Conservation (phyloP, 495 filamentous ascomycete genomes). For the Neurospora pannonica region DNA sequence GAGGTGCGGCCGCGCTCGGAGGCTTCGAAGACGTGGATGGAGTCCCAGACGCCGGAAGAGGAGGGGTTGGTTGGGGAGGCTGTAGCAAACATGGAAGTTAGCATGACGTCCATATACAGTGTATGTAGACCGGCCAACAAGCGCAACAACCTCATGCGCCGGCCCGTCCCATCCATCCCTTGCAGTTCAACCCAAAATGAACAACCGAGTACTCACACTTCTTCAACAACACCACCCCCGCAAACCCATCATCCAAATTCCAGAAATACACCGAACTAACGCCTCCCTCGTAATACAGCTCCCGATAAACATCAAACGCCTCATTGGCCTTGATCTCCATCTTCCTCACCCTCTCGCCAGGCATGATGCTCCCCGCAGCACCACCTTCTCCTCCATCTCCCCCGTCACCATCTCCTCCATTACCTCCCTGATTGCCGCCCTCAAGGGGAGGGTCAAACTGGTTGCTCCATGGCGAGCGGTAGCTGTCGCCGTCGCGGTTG, state of each 20-base stretch:
- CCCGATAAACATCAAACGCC: slow-evolving; percentile 93
- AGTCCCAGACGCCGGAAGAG: slow-evolving; percentile 86
- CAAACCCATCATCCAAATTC: slow-evolving; percentile 98
- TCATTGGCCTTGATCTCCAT: slow-evolving; percentile 92
- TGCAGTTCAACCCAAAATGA: neutral
- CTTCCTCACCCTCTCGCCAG: slow-evolving; percentile 78
- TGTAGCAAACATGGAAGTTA: slow-evolving; percentile 1
- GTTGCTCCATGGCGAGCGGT: slow-evolving; percentile 95
- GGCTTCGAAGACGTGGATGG: slow-evolving; percentile 97
- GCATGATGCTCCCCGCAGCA: slow-evolving; percentile 48
- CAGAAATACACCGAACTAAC: slow-evolving; percentile 95
- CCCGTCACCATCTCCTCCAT: slow-evolving; percentile 24
- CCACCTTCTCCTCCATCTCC: slow-evolving; percentile 38
- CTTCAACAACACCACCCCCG: slow-evolving; percentile 88
- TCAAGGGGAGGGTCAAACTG: slow-evolving; percentile 84
- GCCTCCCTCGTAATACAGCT: slow-evolving; percentile 96
- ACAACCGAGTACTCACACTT: slow-evolving; percentile 52
- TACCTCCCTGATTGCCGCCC: slow-evolving; percentile 33
- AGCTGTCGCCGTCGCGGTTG: slow-evolving; percentile 96
- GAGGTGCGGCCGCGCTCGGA: slow-evolving; percentile 80
- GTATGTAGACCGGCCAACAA: neutral
- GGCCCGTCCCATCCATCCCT: neutral
- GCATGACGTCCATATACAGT: neutral
- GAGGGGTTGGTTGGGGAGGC: slow-evolving; percentile 42
- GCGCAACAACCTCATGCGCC: neutral